Evolutionary conservation across 164 flowering plant species (phyloP), one percentile per base, ranked within the genome.

Genomic region (Berberis thunbergii): DNA sequence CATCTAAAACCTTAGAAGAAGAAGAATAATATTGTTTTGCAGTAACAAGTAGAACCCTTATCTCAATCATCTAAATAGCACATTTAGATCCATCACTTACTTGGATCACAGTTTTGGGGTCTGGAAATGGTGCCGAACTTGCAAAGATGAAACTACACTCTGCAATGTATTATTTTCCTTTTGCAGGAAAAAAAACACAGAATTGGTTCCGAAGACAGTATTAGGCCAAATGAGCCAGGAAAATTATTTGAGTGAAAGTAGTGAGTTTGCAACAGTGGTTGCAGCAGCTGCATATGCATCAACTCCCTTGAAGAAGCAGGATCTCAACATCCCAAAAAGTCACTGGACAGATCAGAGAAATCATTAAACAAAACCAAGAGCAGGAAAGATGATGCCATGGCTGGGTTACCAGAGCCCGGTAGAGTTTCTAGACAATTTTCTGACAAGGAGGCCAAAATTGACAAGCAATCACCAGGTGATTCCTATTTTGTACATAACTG

Each of bases 281-380:
- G 91, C 91, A 59, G 97, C 91, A 12, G 81, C 87, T 53, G 87
- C 87, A 39, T 86, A 69, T 67, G 90, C 86, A 62, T 87, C 46
- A 72, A 63, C 49, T 64, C 79, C 1, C 64, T 78, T 2, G 80
- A 82, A 63, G 86, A 81, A 52, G 26, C 26, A 26, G 52, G 50
- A 40, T 12, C 7, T 42, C 54, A 57, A 10, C 70, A 61, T 46
- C 59, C 73, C 61, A 81, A 64, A 54, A 69, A 54, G 54, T 61
- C 9, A 4, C 54, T 38, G 40, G 68, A 62, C 13, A 57, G 50
- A 39, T 62, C 59, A 41, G 72, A 75, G 56, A 61, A 57, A 54
- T 43, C 78, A 42, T 61, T 58, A 54, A 64, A 57, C 64, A 75
- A 53, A 52, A 55, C 6, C 64, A 81, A 64, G 64, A 73, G 70